These are phyloP conservation scores for Neoascochyta sp. DNA, from an alignment of 2,329 filamentous ascomycete genomes.

Conservation along the genomic window DNA sequence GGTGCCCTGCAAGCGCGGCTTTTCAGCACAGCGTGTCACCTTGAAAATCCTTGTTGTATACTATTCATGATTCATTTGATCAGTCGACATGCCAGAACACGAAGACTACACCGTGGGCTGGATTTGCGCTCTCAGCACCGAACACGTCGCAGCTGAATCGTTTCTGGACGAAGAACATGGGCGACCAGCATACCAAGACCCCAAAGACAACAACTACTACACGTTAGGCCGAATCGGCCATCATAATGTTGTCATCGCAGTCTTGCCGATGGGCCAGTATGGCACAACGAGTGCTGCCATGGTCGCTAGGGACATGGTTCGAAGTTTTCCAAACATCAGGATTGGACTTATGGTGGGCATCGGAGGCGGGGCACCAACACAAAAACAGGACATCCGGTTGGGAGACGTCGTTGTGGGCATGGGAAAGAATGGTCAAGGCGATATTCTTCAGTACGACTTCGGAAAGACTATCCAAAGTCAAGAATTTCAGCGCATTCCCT, in stretches of 20 bases:
- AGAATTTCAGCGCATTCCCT: constrained; percentile 12
- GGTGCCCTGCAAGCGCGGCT: no score
- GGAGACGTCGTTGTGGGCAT: constrained; percentile 27
- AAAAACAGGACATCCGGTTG: constrained; percentile 24
- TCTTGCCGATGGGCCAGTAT: constrained; percentile 16
- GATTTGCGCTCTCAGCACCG: constrained; percentile 1
- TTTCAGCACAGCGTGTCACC: no score
- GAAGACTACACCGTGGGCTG: constrained; percentile 44
- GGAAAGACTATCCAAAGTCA: constrained; percentile 9
- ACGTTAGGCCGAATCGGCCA: constrained; percentile 14
- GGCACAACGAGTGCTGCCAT: constrained; percentile 14
- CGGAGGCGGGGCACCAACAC: constrained; percentile 15
- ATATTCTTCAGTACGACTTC: constrained; percentile 32
- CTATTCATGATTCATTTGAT: no score
- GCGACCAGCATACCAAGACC: background rate
- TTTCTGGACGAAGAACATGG: constrained; percentile 2
- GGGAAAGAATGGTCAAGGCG: constrained; percentile 11
- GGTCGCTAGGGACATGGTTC: constrained; percentile 14
- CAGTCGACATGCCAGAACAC: constrained; percentile 1
- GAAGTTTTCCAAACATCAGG: constrained; percentile 16
- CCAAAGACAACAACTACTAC: constrained; percentile 1
- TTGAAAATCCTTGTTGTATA: no score
- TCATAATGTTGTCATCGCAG: constrained; percentile 35
- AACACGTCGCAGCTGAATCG: constrained; percentile 1
- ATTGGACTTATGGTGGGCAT: constrained; percentile 24